phyloP scores from a whole-genome alignment of 306 rosid genomes.

The Vigna unguiculata region DNA sequence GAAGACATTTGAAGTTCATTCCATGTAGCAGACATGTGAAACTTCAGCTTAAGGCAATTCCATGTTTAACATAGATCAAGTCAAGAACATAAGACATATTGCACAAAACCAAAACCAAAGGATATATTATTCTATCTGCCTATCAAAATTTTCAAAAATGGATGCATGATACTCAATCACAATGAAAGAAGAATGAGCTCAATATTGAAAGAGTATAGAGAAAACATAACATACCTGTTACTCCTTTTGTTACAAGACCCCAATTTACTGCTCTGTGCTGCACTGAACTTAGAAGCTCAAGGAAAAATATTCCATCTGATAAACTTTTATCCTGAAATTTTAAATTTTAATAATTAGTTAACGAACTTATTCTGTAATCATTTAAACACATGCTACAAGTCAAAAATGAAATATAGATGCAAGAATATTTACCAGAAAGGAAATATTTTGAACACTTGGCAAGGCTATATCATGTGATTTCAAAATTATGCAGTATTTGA shows the following conservation, averaged over 20 bases:
- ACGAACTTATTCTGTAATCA: constrained; percentile 9
- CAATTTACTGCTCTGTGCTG: constrained; percentile 90
- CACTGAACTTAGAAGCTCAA: constrained; percentile 93
- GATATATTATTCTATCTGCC: neutral
- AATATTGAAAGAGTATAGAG: constrained; percentile 5
- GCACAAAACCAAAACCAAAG: neutral
- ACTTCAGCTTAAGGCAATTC: neutral
- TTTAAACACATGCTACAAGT: constrained; percentile 3
- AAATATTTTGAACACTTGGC: neutral
- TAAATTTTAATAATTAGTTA: constrained; percentile 32
- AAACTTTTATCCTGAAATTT: constrained; percentile 81
- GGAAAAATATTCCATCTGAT: constrained; percentile 90
- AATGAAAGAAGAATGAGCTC: neutral
- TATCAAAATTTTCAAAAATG: neutral
- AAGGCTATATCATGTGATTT: constrained; percentile 18
- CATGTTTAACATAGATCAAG: neutral
- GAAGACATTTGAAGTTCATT: constrained; percentile 22
- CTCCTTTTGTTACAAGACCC: constrained; percentile 93
- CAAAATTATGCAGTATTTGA: neutral
- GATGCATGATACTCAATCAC: neutral
- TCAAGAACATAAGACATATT: neutral
- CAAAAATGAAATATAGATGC: neutral
- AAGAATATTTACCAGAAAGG: neutral
- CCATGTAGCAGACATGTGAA: neutral
- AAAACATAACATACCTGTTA: constrained; percentile 67